Base-by-base conservation (phyloP, 2,329 filamentous ascomycete species). In the Fusarium sp. region DNA sequence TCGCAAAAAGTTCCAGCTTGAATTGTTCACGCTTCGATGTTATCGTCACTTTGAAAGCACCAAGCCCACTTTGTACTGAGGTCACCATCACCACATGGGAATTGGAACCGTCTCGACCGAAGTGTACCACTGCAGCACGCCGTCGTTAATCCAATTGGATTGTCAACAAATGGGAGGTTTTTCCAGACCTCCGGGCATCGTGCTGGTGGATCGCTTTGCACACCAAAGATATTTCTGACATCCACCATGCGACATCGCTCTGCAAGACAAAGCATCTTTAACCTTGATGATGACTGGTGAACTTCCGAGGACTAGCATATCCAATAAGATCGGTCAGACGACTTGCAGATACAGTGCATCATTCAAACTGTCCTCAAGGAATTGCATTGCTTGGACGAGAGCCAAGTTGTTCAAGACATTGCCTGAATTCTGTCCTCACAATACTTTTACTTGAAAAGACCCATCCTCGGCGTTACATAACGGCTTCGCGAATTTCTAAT, bases 181-280 rank as follows among this genome's bases (percentile, higher is more conserved):
- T 76, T 68, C 75, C 75, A 76, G 66, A 62, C 71, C 59, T 75
- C 67, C 75, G 74, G 69, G 42, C 60, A 63, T 65, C 57, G 61
- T 62, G 65, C 62, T 67, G 61, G 71, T 75, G 71, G 74, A 72
- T 64, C 68, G 55, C 58, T 58, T 61, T 52, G 60, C 68, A 72
- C 66, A 70, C 70, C 75, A 77, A 74, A 74, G 67, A 77, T 75
- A 74, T 71, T 76, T 72, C 65, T 58, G 69, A 71, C 74, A 74
- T 73, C 68, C 69, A 60, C 59, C 54, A 63, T 67, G 58, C 55
- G 52, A 50, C 62, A 51, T 73, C 52, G 16, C 42, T 52, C 30
- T 52, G 41, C 50, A 62, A 58, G 53, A 62, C 50, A 60, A 51
- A 61, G 49, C 59, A 64, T 65, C 63, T 67, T 63, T 54, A 26